Conservation (phyloP, 495 filamentous ascomycete genomes). For the Talaromyces ruber region DNA sequence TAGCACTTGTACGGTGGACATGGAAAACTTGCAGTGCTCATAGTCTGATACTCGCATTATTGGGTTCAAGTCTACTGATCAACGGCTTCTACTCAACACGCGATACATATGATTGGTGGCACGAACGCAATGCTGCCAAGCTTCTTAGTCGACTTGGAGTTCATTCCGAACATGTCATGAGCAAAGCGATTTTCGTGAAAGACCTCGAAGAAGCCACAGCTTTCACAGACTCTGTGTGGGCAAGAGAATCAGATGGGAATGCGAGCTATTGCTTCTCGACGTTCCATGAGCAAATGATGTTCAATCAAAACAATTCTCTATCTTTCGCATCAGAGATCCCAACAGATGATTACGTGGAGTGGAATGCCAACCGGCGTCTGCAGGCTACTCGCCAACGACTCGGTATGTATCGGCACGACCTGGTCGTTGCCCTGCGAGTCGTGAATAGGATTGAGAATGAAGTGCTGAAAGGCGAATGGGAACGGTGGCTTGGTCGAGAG, state of each 20-base stretch:
- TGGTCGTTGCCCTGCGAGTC: slow-evolving; percentile 82
- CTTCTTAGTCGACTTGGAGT: slow-evolving; percentile 80
- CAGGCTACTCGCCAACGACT: slow-evolving; percentile 72
- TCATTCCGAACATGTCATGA: slow-evolving; percentile 68
- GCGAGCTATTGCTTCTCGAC: slow-evolving; percentile 35
- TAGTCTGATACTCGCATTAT: slow-evolving; percentile 58
- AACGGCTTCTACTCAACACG: slow-evolving; percentile 67
- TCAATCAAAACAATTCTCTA: slow-evolving; percentile 19
- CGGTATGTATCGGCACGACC: slow-evolving; percentile 79
- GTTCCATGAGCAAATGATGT: slow-evolving; percentile 32
- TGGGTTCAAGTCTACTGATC: slow-evolving; percentile 55
- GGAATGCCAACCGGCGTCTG: slow-evolving; percentile 56
- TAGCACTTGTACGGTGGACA: slow-evolving; percentile 50
- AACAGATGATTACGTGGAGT: slow-evolving; percentile 36
- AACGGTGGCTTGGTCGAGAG: slow-evolving; percentile 78
- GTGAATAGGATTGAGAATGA: slow-evolving; percentile 85
- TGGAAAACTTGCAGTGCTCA: slow-evolving; percentile 69
- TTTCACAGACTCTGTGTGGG: slow-evolving; percentile 28
- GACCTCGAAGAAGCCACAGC: slow-evolving; percentile 67
- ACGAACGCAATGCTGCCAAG: slow-evolving; percentile 65
- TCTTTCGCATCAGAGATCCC: slow-evolving; percentile 20
- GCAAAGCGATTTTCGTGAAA: slow-evolving; percentile 70
- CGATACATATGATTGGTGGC: slow-evolving; percentile 69
- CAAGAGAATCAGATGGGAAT: slow-evolving; percentile 20
- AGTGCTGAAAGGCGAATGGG: slow-evolving; percentile 78